Percentiles rank a stretch among this genome's conserved stretches.
Evolutionary conservation across 2,329 filamentous ascomycete species (phyloP).

Genomic region (Nakataea oryzae): DNA sequence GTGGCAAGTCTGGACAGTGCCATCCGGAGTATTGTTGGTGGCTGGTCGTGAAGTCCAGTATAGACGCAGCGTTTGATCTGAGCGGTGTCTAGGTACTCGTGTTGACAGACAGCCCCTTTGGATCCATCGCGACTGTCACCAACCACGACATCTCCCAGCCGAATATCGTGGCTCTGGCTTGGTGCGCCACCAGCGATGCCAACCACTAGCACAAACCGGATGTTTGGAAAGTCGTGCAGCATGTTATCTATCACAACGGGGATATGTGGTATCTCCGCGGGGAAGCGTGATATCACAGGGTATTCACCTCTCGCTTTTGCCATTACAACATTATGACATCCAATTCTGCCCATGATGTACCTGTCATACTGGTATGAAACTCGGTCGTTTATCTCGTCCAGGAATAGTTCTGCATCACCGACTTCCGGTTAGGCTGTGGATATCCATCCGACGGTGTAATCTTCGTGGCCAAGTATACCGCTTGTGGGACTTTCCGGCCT

Average conservation of each 20-base stretch:
- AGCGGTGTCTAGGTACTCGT: conserved; percentile 15
- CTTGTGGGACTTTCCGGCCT: no score
- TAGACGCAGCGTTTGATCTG: no score
- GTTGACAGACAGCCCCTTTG: conserved; percentile 15
- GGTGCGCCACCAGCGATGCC: conserved; percentile 25
- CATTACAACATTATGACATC: conserved; percentile 24
- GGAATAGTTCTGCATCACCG: not conserved
- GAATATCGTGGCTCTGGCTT: conserved; percentile 20
- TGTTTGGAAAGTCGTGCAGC: conserved; percentile 16
- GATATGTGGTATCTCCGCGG: no score
- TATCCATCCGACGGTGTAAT: not conserved
- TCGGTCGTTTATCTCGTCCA: not conserved
- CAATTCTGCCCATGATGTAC: conserved; percentile 21
- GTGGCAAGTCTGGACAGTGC: not conserved
- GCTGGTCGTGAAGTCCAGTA: conserved; percentile 8
- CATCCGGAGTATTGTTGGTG: not conserved
- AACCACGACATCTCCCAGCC: conserved; percentile 21
- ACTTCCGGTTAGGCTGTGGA: not conserved
- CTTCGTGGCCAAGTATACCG: no score
- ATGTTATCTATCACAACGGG: conserved; percentile 17
- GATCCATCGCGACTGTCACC: conserved; percentile 10
- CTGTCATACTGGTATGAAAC: conserved; percentile 6
- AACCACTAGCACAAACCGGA: conserved; percentile 21
- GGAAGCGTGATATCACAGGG: no score
- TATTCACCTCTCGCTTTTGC: no score